Conservation (phyloP, 495 filamentous ascomycete genomes). For the Podospora pseudocomata region DNA sequence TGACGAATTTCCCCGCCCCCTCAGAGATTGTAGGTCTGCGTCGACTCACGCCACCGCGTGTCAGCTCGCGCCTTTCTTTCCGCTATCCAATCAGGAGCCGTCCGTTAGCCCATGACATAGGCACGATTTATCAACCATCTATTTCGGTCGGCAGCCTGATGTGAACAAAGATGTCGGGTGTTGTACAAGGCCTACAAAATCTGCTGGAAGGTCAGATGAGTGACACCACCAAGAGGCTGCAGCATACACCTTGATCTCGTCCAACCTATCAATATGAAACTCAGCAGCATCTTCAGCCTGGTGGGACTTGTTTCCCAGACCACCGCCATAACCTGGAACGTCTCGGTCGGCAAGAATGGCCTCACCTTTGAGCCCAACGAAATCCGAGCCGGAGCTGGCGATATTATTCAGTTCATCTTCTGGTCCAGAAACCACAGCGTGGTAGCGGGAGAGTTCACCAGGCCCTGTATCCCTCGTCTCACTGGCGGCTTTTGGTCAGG, state of each 20-base stretch:
- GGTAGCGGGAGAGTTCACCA: slow-evolving; percentile 41
- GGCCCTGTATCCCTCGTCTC: slow-evolving; percentile 44
- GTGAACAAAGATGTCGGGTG: background rate
- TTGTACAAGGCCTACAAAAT: background rate
- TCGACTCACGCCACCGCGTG: background rate
- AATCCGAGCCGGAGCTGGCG: slow-evolving; percentile 43
- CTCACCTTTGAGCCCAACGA: slow-evolving; percentile 32
- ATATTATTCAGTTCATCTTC: slow-evolving; percentile 54
- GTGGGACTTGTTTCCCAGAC: slow-evolving; percentile 22
- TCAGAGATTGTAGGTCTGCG: background rate
- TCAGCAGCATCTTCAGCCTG: slow-evolving; percentile 19
- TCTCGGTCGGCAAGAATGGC: slow-evolving; percentile 28
- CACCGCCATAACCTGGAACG: slow-evolving; percentile 21
- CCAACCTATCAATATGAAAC: slow-evolving; percentile 7
- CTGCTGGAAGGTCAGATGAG: background rate
- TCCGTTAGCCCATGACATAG: background rate
- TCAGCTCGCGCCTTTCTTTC: background rate
- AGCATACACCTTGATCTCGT: background rate
- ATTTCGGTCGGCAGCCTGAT: background rate
- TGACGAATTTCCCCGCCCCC: background rate
- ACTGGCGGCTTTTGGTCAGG: slow-evolving; percentile 46
- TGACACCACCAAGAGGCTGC: background rate
- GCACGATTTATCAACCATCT: background rate
- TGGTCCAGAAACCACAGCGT: slow-evolving; percentile 51
- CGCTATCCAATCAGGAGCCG: background rate